phyloP scores from a whole-genome alignment of 352 stramenopile genomes.

The Globisporangium splendens region DNA sequence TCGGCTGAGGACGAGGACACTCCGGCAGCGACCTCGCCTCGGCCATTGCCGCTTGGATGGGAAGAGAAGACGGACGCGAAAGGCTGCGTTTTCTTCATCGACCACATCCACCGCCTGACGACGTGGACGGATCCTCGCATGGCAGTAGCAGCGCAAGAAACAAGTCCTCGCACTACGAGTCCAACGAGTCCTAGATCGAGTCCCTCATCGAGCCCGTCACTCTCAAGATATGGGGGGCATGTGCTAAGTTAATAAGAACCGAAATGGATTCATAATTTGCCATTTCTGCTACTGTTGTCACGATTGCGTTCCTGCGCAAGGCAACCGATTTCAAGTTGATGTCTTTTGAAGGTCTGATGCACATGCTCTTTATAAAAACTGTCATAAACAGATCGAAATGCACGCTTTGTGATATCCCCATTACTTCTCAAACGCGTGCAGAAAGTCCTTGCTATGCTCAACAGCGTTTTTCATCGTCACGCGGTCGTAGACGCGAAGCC shows the following conservation, averaged over 20 bases:
- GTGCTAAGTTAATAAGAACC: too few relatives aligned
- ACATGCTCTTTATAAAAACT: too few relatives aligned
- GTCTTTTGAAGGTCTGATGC: too few relatives aligned
- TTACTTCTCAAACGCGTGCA: conserved; percentile 23
- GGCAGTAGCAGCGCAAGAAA: neutral
- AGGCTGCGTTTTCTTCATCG: conserved; percentile 66
- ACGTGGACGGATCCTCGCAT: conserved; percentile 63
- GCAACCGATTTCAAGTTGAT: too few relatives aligned
- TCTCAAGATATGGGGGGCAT: too few relatives aligned
- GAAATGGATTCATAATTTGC: too few relatives aligned
- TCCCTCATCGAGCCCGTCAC: neutral
- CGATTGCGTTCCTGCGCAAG: too few relatives aligned
- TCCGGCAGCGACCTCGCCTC: neutral
- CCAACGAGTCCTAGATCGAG: conserved; percentile 2
- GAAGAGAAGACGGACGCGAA: conserved; percentile 69
- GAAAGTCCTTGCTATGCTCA: conserved; percentile 59
- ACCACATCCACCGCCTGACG: conserved; percentile 70
- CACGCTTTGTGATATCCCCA: neutral
- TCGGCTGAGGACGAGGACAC: conserved; percentile 7
- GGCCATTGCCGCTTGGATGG: conserved; percentile 58
- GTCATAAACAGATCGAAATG: too few relatives aligned
- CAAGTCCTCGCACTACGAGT: conserved; percentile 6
- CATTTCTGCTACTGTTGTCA: too few relatives aligned
- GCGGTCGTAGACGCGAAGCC: conserved; percentile 64
- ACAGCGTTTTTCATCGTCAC: conserved; percentile 64